phyloP scores from a whole-genome alignment of 352 stramenopile genomes.

The Globisporangium ultimum region DNA sequence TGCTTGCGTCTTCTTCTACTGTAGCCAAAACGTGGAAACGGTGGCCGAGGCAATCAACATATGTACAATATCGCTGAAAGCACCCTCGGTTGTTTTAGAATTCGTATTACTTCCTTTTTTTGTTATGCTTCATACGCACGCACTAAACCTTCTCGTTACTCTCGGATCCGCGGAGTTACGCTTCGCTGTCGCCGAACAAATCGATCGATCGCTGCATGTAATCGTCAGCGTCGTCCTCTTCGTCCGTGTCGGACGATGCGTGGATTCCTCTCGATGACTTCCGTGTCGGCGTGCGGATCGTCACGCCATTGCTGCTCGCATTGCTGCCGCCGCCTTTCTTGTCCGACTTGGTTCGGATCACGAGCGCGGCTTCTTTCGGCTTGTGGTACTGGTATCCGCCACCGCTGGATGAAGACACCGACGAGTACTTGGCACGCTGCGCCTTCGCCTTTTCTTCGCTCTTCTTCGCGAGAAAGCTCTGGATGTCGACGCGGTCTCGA shows the following conservation, averaged over 20 bases:
- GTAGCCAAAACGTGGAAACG: not conserved
- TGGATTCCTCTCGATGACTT: constrained; percentile 16
- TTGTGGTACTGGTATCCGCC: constrained; percentile 58
- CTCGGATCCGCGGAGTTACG: not conserved
- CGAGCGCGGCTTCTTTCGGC: constrained; percentile 69
- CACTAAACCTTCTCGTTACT: not conserved
- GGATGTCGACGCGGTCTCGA: constrained; percentile 48
- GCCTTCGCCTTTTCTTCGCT: constrained; percentile 54
- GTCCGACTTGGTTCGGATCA: constrained; percentile 74
- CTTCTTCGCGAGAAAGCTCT: constrained; percentile 55
- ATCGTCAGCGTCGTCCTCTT: constrained; percentile 45
- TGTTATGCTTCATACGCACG: not conserved
- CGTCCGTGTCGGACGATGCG: constrained; percentile 66
- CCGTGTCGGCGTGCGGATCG: constrained; percentile 39
- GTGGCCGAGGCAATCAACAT: not conserved
- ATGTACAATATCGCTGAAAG: not conserved
- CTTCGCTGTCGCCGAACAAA: not conserved
- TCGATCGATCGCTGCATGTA: constrained; percentile 1
- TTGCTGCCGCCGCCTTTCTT: constrained; percentile 41
- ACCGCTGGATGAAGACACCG: constrained; percentile 17
- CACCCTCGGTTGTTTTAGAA: not conserved
- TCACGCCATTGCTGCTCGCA: constrained; percentile 53
- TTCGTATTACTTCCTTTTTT: not conserved
- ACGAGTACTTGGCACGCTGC: constrained; percentile 43
- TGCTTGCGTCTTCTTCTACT: constrained; percentile 1